Percentiles rank a stretch among this genome's conserved stretches.
Conservation (phyloP, 805 yeast genomes). For the Teunomyces funiuensis region DNA sequence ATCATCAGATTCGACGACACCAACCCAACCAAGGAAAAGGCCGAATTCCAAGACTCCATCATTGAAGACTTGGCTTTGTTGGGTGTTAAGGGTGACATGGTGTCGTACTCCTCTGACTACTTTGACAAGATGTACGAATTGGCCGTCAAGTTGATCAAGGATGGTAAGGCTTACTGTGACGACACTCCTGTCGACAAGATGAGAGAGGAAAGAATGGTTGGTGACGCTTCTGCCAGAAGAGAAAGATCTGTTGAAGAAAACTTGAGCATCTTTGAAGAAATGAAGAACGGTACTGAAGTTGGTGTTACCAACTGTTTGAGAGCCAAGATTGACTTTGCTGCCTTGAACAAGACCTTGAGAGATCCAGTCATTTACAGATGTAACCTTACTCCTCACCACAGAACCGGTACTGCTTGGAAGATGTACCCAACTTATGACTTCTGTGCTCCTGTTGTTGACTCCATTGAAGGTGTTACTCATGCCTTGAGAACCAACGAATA, state of each 20-base stretch:
- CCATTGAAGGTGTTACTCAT: slow-evolving; percentile 96
- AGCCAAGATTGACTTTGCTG: slow-evolving; percentile 92
- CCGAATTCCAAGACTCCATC: slow-evolving; percentile 91
- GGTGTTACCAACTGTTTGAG: slow-evolving; percentile 92
- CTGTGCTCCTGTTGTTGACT: slow-evolving; percentile 96
- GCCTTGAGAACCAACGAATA: slow-evolving; percentile 97
- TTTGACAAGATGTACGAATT: slow-evolving; percentile 87
- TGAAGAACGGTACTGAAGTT: slow-evolving; percentile 90
- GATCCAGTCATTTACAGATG: slow-evolving; percentile 98
- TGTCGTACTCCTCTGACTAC: slow-evolving; percentile 92
- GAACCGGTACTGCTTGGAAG: slow-evolving; percentile 92
- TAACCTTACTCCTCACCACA: slow-evolving; percentile 95
- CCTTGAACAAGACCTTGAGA: slow-evolving; percentile 90
- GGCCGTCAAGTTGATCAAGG: slow-evolving; percentile 85
- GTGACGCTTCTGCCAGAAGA: slow-evolving; percentile 89
- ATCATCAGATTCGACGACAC: slow-evolving; percentile 98
- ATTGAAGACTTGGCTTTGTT: slow-evolving; percentile 86
- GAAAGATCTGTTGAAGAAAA: slow-evolving; percentile 92
- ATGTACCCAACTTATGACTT: slow-evolving; percentile 98
- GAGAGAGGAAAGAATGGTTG: slow-evolving; percentile 99
- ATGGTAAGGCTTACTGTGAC: slow-evolving; percentile 96
- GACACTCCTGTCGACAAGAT: slow-evolving; percentile 91
- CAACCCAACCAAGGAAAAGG: slow-evolving; percentile 94
- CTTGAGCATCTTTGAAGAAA: slow-evolving; percentile 81
- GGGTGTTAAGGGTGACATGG: slow-evolving; percentile 88